Conservation (phyloP, 2,329 filamentous ascomycete genomes). For the Ciborinia camelliae region DNA sequence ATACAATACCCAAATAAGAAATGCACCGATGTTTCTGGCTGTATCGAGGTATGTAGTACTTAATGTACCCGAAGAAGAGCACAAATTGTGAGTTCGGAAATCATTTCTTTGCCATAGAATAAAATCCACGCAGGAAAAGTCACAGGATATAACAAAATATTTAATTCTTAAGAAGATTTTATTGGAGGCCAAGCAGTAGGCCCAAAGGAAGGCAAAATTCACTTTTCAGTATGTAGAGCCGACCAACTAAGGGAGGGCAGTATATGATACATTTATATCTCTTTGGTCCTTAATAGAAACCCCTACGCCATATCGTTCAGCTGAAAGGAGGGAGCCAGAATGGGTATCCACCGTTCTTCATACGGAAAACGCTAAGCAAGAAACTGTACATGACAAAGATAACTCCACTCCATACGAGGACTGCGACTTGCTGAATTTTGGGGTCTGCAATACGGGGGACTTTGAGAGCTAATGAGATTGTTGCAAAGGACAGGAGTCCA, state of each 20-base stretch:
- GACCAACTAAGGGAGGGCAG: background rate
- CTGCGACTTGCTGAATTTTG: conserved; percentile 74
- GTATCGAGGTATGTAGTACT: no score
- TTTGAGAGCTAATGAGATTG: conserved; percentile 87
- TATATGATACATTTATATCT: conserved; percentile 15
- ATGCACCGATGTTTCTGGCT: no score
- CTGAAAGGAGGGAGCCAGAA: conserved; percentile 87
- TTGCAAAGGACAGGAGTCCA: conserved; percentile 80
- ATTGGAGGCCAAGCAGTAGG: background rate
- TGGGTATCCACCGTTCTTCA: conserved; percentile 93
- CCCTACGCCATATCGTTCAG: background rate
- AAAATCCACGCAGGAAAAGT: background rate
- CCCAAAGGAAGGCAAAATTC: background rate
- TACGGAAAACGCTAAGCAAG: conserved; percentile 85
- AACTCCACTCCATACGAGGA: conserved; percentile 74
- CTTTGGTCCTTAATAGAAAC: background rate
- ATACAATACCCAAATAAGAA: no score
- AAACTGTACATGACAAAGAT: conserved; percentile 88
- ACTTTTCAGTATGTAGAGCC: conserved; percentile 18
- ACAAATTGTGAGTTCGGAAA: no score
- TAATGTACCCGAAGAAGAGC: no score
- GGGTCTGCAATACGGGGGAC: conserved; percentile 82
- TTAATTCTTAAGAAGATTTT: background rate
- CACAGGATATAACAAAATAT: background rate
- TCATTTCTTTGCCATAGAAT: background rate